Evolutionary conservation across 495 filamentous ascomycete genomes (phyloP).

Genomic region (Podospora pseudoanserina): DNA sequence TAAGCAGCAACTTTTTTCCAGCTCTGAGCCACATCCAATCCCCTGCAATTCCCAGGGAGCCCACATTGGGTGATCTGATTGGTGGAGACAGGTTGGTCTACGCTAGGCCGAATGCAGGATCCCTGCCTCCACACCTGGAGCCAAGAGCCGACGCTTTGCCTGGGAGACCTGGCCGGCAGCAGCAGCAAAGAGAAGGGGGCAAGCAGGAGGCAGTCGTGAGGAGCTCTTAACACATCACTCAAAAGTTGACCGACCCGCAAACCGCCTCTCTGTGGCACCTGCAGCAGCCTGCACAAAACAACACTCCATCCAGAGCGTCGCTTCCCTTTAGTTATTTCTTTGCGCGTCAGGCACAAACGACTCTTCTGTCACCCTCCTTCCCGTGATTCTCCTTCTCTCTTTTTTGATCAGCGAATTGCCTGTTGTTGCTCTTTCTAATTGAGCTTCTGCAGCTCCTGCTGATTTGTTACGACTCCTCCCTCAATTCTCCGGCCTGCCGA

Average conservation of each 20-base stretch:
- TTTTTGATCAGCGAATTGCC: slow-evolving; percentile 4
- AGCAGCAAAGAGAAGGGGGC: slow-evolving; percentile 7
- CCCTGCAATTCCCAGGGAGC: neutral
- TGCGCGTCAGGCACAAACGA: slow-evolving; percentile 16
- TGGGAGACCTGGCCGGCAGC: slow-evolving; percentile 10
- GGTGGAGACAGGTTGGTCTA: neutral
- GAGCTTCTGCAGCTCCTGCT: slow-evolving; percentile 5
- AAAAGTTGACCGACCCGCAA: slow-evolving; percentile 20
- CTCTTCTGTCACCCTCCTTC: neutral
- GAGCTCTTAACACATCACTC: slow-evolving; percentile 33
- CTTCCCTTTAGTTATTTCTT: slow-evolving; percentile 9
- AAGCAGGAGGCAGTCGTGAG: slow-evolving; percentile 17
- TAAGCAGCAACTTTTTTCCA: slow-evolving; percentile 17
- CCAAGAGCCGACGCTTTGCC: slow-evolving; percentile 20
- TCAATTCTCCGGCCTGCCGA: slow-evolving; percentile 11
- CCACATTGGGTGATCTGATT: slow-evolving; percentile 14
- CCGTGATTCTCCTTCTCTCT: slow-evolving; percentile 7
- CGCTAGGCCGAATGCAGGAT: slow-evolving; percentile 16
- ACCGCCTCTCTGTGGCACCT: slow-evolving; percentile 12
- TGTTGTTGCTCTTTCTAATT: slow-evolving; percentile 1
- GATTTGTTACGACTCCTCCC: slow-evolving; percentile 11
- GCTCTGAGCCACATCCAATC: neutral
- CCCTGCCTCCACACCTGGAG: slow-evolving; percentile 11
- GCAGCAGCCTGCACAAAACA: slow-evolving; percentile 14
- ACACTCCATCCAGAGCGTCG: slow-evolving; percentile 3